Conservation (phyloP, 345 rosid genomes). For the Bruguiera gymnorhiza region DNA sequence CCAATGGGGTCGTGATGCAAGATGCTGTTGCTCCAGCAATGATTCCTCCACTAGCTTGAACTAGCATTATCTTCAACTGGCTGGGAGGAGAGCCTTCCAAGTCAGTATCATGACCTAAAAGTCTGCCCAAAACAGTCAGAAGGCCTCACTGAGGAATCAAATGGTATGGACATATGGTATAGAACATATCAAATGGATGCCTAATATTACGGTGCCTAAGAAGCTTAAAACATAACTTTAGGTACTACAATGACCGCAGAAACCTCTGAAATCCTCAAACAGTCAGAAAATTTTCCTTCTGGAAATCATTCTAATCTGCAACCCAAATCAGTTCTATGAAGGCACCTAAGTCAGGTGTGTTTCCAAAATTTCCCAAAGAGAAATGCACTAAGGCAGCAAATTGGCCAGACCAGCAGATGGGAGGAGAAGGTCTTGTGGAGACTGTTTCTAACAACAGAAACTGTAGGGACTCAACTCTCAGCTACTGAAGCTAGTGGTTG, state of each 20-base stretch:
- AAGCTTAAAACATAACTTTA: conserved; percentile 6
- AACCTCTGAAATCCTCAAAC: background rate
- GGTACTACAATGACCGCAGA: too few species aligned
- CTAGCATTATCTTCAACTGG: conserved; percentile 51
- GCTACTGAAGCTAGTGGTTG: too few species aligned
- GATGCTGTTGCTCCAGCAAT: conserved; percentile 96
- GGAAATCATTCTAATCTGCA: too few species aligned
- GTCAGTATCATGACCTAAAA: conserved; percentile 59
- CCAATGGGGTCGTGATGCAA: conserved; percentile 87
- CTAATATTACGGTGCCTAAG: background rate
- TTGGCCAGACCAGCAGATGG: too few species aligned
- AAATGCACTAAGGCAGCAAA: too few species aligned
- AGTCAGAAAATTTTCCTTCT: background rate
- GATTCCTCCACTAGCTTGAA: conserved; percentile 92
- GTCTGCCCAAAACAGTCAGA: conserved; percentile 43
- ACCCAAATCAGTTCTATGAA: too few species aligned
- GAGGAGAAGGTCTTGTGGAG: too few species aligned
- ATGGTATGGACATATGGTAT: background rate
- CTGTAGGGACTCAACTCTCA: too few species aligned
- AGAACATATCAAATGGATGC: too few species aligned
- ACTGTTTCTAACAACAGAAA: too few species aligned
- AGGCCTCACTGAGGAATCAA: conserved; percentile 2
- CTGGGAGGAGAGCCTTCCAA: conserved; percentile 45
- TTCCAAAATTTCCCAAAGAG: too few species aligned
- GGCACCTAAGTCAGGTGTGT: too few species aligned